Percentiles rank a stretch among this genome's conserved stretches.
phyloP scores from a whole-genome alignment of 2,329 filamentous ascomycete species.

The Aspergillus brasiliensis region DNA sequence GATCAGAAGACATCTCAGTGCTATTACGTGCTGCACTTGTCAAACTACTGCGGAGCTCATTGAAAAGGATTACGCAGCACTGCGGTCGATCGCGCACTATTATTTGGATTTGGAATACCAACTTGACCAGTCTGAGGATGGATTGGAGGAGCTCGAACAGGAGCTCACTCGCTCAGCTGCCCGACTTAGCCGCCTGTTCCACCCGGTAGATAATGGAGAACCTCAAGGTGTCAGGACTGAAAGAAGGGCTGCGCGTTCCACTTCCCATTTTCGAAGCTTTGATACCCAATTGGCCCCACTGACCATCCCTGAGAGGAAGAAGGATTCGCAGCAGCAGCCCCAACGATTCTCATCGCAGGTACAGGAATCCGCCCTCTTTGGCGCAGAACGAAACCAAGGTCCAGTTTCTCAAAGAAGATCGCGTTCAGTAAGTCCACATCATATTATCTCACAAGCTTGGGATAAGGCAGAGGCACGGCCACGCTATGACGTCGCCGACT shows the following conservation, averaged over 20 bases:
- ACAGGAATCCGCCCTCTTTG: not conserved
- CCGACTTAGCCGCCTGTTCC: not conserved
- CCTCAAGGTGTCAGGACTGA: not conserved
- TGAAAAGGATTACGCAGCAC: conserved; percentile 19
- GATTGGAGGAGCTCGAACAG: conserved; percentile 30
- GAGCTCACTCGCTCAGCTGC: conserved; percentile 23
- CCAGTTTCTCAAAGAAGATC: not conserved
- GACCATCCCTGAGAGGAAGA: not conserved
- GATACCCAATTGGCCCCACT: not conserved
- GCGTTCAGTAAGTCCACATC: not conserved
- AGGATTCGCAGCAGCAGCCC: not conserved
- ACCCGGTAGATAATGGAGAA: not conserved
- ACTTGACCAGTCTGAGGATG: conserved; percentile 29
- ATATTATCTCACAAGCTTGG: not conserved
- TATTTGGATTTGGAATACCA: conserved; percentile 29
- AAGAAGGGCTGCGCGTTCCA: not conserved
- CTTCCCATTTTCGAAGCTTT: not conserved
- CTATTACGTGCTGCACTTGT: not conserved
- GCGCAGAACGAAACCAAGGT: not conserved
- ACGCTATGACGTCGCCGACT: not conserved
- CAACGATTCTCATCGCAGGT: not conserved
- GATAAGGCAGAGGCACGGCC: not conserved
- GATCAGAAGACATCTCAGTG: conserved; percentile 28
- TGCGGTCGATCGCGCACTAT: conserved; percentile 22
- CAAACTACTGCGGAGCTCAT: conserved; percentile 3